Percentiles rank a stretch among this genome's conserved stretches.
Evolutionary conservation across 2,329 filamentous ascomycete species (phyloP).

Genomic region (Tolypocladium cylindrosporum): DNA sequence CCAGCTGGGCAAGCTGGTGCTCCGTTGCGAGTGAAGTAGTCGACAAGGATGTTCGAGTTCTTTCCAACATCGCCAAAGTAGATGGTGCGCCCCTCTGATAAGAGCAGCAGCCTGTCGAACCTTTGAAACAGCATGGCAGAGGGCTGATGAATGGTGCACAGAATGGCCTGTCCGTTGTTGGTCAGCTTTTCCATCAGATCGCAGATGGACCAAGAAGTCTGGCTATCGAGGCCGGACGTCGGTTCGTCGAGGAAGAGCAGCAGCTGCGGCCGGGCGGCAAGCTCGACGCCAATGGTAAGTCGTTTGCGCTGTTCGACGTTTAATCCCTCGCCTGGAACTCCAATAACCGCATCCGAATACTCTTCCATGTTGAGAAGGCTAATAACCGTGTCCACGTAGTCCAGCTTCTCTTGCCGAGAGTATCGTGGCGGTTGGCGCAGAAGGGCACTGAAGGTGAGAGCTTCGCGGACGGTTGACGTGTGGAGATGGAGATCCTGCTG

Average conservation of each 20-base stretch:
- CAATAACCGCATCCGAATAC: neutral
- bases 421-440: neutral
- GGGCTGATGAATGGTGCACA: conserved; percentile 43
- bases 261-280: conserved; percentile 32
- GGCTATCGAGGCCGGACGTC: conserved; percentile 43
- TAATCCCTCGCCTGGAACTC: neutral
- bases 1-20: conserved; percentile 37
- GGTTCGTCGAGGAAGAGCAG: conserved; percentile 46
- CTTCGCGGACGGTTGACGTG: neutral
- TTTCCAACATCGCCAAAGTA: conserved; percentile 50
- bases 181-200: conserved; percentile 58
- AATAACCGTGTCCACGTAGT: neutral
- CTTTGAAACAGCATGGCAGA: conserved; percentile 27
- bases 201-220: conserved; percentile 63
- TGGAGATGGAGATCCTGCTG: neutral
- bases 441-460: neutral
- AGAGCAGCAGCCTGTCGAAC: conserved; percentile 48
- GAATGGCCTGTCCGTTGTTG: conserved; percentile 33
- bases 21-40: conserved; percentile 54
- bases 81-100: conserved; percentile 27
- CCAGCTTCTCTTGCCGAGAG: neutral
- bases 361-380: neutral
- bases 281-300: conserved; percentile 38
- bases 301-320: conserved; percentile 23
- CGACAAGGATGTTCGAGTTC: conserved; percentile 24